Evolutionary conservation across 805 yeast genomes (phyloP).

Genomic region (Teunomyces kruisii): DNA sequence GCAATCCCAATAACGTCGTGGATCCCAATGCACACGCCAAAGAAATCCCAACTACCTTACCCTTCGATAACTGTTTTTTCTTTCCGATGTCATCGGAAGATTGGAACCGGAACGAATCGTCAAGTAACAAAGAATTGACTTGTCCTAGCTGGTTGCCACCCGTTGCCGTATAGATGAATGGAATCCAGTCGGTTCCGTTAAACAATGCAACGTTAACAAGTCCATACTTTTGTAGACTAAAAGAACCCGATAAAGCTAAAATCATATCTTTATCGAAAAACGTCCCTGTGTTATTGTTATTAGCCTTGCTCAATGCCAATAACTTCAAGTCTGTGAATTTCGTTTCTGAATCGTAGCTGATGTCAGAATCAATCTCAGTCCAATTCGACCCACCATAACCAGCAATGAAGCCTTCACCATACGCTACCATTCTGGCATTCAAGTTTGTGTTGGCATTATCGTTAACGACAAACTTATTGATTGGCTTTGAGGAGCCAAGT

Average conservation of each 20-base stretch:
- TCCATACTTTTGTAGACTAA: constrained; percentile 53
- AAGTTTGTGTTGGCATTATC: constrained; percentile 36
- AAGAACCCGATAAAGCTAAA: constrained; percentile 58
- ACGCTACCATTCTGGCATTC: constrained; percentile 38
- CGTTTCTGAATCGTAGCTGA: constrained; percentile 28
- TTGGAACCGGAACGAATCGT: constrained; percentile 34
- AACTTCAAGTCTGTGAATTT: constrained; percentile 46
- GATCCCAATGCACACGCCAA: constrained; percentile 47
- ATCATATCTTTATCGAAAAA: constrained; percentile 46
- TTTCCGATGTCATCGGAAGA: constrained; percentile 33
- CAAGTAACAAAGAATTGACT: constrained; percentile 30
- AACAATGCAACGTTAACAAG: constrained; percentile 58
- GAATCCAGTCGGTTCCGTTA: constrained; percentile 68
- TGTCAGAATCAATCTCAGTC: constrained; percentile 40
- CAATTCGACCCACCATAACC: constrained; percentile 51
- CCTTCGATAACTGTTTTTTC: constrained; percentile 25
- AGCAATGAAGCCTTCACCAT: constrained; percentile 33
- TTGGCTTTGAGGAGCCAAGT: constrained; percentile 20
- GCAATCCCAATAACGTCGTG: constrained; percentile 38
- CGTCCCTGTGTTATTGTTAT: constrained; percentile 28
- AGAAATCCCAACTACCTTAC: constrained; percentile 46
- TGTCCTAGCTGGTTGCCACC: constrained; percentile 22
- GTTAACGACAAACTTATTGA: constrained; percentile 47
- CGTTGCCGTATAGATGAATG: constrained; percentile 49
- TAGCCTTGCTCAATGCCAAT: constrained; percentile 32